These are phyloP conservation scores for Lactifluus rugatus DNA, from an alignment of 768 basidiomycete genomes.

Conservation along the genomic window DNA sequence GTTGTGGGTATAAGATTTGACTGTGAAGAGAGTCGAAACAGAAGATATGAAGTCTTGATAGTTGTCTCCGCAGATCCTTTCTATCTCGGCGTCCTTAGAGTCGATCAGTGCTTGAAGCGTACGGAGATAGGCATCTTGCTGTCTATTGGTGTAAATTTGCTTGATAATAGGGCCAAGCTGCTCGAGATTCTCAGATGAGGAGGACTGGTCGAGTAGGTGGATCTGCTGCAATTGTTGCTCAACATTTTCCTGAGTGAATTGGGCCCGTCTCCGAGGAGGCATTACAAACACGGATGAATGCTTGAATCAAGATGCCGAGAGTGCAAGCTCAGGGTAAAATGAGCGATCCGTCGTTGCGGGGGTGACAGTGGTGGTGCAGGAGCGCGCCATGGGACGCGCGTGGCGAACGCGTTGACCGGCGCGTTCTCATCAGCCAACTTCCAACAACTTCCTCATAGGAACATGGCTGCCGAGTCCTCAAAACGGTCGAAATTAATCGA, in stretches of 20 bases:
- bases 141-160: constrained; percentile 78
- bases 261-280: constrained; percentile 62
- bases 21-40: constrained; percentile 90
- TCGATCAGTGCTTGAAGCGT: constrained; percentile 82
- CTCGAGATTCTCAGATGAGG: constrained; percentile 89
- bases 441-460: not conserved
- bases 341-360: not conserved
- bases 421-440: not conserved
- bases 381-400: not conserved
- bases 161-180: constrained; percentile 93
- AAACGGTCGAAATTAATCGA: constrained; percentile 65
- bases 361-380: not conserved
- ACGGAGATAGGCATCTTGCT: constrained; percentile 83
- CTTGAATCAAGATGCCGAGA: too few relatives aligned
- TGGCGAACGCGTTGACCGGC: constrained; percentile 7
- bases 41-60: constrained; percentile 98
- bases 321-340: too few relatives aligned
- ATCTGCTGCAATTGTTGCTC: constrained; percentile 89
- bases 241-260: constrained; percentile 74
- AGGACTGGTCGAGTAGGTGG: constrained; percentile 78
- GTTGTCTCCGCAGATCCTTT: constrained; percentile 90
- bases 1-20: constrained; percentile 92
- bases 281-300: constrained; percentile 28
- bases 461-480: constrained; percentile 38
- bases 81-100: constrained; percentile 93